Evolutionary conservation across 2,329 filamentous ascomycete species (phyloP), one percentile per base, ranked within the genome.

Genomic region (Nemania serpens): DNA sequence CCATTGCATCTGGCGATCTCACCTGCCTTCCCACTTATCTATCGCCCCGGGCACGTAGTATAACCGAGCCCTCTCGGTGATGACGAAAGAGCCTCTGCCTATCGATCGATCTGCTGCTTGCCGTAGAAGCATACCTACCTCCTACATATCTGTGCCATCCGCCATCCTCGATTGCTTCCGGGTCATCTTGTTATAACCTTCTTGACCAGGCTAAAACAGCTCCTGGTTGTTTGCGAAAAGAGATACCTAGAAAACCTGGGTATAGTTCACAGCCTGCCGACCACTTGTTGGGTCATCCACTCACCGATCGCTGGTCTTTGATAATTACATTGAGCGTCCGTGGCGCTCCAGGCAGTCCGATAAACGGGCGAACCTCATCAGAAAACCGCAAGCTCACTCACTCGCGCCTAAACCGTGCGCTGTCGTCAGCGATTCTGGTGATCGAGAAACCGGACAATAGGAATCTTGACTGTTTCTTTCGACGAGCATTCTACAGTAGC

Each of bases 1-100:
- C 49, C 61, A 34, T 64, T 45, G 33, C 43, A 49, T 41, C 55
- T 51, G 59, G 59, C 55, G 59, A 62, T 62, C 62, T 55, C 49
- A 58, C 47, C 46, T 57, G 55, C 46, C 50, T 22, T 3, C 34
- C 33, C 43, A 41, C 45, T 50, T 34, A 34, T 37, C 12, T 34
- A 37, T 6, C 29, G 10, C 29, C 45, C 39, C 18, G 18, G 25
- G 22, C 56, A 7, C 39, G 29, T 42, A 20, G 29, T 46, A 20
- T 48, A 52, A 56, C 58, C 22, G 52, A 52, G 41, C 18, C 20
- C 20, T 12, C 34, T 37, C 33, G 2, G 47, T 46, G 48, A 61
- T 61, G 53, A 61, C 58, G 58, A 61, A 53, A 53, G 33, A 41
- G 43, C 25, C 39, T 33, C 36, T 47, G 45, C 15, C 36, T 39